phyloP scores from a whole-genome alignment of 495 filamentous ascomycete genomes.

The Aspergillus indologenus region DNA sequence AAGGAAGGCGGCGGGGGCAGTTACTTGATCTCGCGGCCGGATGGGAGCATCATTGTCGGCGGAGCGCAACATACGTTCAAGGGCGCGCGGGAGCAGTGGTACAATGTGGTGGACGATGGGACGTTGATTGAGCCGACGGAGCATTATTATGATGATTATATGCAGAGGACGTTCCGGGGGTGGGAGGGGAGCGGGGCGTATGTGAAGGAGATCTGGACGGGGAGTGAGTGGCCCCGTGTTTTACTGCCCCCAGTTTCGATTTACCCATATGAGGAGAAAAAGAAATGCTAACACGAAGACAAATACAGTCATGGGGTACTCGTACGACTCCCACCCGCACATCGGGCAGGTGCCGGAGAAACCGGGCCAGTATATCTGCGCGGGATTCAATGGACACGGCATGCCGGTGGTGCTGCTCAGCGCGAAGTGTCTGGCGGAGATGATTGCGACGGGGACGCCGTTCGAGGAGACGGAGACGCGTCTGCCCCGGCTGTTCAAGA shows the following conservation, averaged over 20 bases:
- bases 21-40: constrained; percentile 66
- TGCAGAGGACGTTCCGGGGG: constrained; percentile 47
- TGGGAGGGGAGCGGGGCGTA: constrained; percentile 47
- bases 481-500: constrained; percentile 40
- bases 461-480: constrained; percentile 35
- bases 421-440: constrained; percentile 45
- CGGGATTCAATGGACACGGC: constrained; percentile 56
- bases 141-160: constrained; percentile 52
- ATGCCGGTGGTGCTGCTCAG: constrained; percentile 51
- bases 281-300: not conserved
- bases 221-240: constrained; percentile 32
- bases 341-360: constrained; percentile 47
- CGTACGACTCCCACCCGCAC: constrained; percentile 45
- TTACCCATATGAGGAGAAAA: not conserved
- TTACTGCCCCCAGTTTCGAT: not conserved
- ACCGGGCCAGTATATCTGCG: constrained; percentile 44
- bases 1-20: constrained; percentile 17
- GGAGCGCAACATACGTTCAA: constrained; percentile 47
- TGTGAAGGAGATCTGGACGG: constrained; percentile 50
- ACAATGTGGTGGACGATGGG: constrained; percentile 46
- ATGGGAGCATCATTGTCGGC: constrained; percentile 73
- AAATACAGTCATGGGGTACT: constrained; percentile 42
- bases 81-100: constrained; percentile 57
- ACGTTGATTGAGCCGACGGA: constrained; percentile 57
- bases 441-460: constrained; percentile 31